Evolutionary conservation across 257 asterid genomes (phyloP), one percentile per base, ranked within the genome.

Genomic region (Nicotiana tomentosiformis): DNA sequence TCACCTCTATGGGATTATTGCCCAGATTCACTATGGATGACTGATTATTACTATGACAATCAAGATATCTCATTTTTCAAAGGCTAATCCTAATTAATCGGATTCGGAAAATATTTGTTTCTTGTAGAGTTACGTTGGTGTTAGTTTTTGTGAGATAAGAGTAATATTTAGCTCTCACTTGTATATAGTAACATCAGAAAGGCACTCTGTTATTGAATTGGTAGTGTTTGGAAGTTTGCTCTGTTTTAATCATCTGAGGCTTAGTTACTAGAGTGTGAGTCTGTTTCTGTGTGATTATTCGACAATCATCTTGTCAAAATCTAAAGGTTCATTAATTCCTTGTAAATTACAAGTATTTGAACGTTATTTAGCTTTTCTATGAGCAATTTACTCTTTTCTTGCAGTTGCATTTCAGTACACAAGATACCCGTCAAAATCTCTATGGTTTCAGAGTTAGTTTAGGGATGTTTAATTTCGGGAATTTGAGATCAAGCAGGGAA

Each of bases 1-100:
- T 88, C 94, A 35, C 92, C 91, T 0, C 16, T 82, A 23, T 91
- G 98, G 98, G 94, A 94, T 82, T 87, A 89, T 81, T 84, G 79
- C 51, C 86, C 93, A 5, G 85, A 82, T n/a, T 57, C 92, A 5
- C 51, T 92, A 9, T 93, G 97, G 98, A 83, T 4, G 76, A 62
- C 82, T 23, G 83, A 62, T 18, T 37, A 7, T 80, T 37, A 80
- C 46, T 39, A 2, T 80, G 83, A 80, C 76, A 78, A 60, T 15
- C 82, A 78, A 56, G 82, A 56, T 78, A 58, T 58, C 39, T 18
- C 57, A 18, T 78, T 58, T 78, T 78, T 78, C 37, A n/a, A 16
- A 0, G 70, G 58, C 16, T 80, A 60, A 80, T 23, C 51, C 11
- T 43, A 7, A 39, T 39, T 39, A 7, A 39, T 78, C 39, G 43